Evolutionary conservation across 1,139 yeast species (phyloP).

Genomic region (Geotrichum fermentans): DNA sequence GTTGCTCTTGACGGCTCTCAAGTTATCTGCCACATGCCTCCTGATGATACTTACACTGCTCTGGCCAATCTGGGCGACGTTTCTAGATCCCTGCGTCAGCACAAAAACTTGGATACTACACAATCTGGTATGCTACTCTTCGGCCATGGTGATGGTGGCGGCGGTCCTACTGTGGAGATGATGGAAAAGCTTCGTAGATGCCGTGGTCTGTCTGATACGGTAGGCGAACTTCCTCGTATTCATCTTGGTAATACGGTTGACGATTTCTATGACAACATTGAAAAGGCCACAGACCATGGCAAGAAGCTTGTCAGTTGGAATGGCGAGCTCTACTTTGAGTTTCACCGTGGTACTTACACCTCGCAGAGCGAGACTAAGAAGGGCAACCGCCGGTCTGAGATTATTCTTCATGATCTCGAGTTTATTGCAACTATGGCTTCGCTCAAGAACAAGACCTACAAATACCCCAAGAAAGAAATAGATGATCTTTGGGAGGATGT

Average conservation of each 20-base stretch:
- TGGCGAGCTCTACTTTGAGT: slow-evolving; percentile 91
- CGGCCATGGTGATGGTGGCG: slow-evolving; percentile 98
- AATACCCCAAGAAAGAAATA: slow-evolving; percentile 66
- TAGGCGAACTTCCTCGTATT: slow-evolving; percentile 73
- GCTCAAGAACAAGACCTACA: slow-evolving; percentile 46
- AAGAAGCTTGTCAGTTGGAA: slow-evolving; percentile 73
- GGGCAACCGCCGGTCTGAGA: slow-evolving; percentile 73
- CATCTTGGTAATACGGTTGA: slow-evolving; percentile 72
- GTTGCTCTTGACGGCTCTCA: slow-evolving; percentile 90
- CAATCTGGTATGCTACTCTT: slow-evolving; percentile 70
- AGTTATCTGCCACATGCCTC: slow-evolving; percentile 95
- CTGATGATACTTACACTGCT: slow-evolving; percentile 92
- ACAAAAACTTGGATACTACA: slow-evolving; percentile 74
- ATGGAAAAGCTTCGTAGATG: slow-evolving; percentile 85
- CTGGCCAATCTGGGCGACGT: slow-evolving; percentile 91
- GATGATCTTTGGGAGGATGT: slow-evolving; percentile 81
- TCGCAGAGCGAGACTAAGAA: slow-evolving; percentile 84
- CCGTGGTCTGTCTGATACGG: slow-evolving; percentile 77
- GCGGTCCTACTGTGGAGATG: slow-evolving; percentile 95
- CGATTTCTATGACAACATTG: slow-evolving; percentile 67
- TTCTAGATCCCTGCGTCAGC: slow-evolving; percentile 68
- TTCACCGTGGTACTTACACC: slow-evolving; percentile 95
- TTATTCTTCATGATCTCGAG: slow-evolving; percentile 79
- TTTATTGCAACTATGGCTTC: slow-evolving; percentile 74
- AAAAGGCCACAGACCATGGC: slow-evolving; percentile 62